Conservation (phyloP, 2,329 filamentous ascomycete species). For the Fusarium xyrophilum region DNA sequence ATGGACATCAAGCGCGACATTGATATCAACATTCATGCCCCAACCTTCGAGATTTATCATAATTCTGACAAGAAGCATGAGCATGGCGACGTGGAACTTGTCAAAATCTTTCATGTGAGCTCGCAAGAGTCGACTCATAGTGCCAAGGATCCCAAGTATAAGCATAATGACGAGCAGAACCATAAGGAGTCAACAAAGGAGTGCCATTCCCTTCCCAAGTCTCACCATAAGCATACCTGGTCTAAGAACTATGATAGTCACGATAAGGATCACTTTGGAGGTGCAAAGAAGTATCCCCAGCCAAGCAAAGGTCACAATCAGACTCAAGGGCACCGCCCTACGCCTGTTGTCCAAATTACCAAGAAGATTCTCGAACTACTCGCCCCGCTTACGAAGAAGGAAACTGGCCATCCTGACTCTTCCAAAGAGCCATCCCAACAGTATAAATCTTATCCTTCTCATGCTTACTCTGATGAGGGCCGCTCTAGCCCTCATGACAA, state of each 20-base stretch:
- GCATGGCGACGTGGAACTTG: background rate
- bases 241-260: background rate
- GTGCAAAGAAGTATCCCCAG: background rate
- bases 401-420: background rate
- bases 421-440: background rate
- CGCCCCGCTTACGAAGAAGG: no score
- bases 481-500: background rate
- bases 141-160: background rate
- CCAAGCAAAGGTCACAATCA: background rate
- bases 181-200: background rate
- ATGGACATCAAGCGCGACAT: background rate
- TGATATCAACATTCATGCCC: background rate
- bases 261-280: background rate
- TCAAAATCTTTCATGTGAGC: background rate
- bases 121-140: background rate
- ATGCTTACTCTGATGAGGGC: background rate
- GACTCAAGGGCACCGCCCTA: background rate
- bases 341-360: background rate
- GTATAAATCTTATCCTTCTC: background rate
- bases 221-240: background rate
- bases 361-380: background rate
- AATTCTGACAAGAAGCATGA: background rate
- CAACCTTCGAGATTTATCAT: background rate
- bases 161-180: background rate
- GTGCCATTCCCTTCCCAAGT: background rate